Percentiles rank a stretch among this genome's conserved stretches.
These are phyloP conservation scores for Colletotrichum endophyticum DNA, from an alignment of 2,329 filamentous ascomycete species.

Conservation along the genomic window DNA sequence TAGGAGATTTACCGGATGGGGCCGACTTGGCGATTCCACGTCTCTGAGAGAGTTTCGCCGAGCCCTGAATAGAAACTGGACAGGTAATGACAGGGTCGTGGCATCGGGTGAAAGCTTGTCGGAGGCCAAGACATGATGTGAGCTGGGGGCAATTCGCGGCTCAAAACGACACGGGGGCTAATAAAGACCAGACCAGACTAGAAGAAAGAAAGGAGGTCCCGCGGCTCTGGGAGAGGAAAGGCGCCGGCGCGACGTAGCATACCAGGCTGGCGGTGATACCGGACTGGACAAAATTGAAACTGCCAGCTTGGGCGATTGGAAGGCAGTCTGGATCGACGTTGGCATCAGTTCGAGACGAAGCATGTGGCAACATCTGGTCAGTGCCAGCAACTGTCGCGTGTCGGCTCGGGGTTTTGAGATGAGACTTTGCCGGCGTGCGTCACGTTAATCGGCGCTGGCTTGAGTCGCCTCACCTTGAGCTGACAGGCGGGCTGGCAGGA, in stretches of 20 bases:
- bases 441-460: not conserved
- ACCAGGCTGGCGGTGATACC: not conserved
- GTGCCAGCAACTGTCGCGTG: not conserved
- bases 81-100: not conserved
- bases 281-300: not conserved
- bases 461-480: not conserved
- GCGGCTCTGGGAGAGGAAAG: not conserved
- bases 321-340: not conserved
- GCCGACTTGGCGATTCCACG: not conserved
- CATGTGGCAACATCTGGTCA: conserved; percentile 1
- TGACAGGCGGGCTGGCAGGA: not conserved
- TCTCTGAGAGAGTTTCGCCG: not conserved
- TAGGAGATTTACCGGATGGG: not conserved
- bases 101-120: conserved; percentile 6
- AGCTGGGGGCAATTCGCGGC: not conserved
- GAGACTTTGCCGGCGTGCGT: not conserved
- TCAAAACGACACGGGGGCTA: not conserved
- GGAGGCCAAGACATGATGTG: not conserved
- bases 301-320: not conserved
- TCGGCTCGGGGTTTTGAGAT: not conserved
- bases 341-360: not conserved
- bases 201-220: not conserved
- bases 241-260: not conserved
- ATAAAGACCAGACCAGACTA: not conserved
- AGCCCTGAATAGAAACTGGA: not conserved